Conservation (phyloP, 2,329 filamentous ascomycete genomes). For the Colletotrichum echinochloae region DNA sequence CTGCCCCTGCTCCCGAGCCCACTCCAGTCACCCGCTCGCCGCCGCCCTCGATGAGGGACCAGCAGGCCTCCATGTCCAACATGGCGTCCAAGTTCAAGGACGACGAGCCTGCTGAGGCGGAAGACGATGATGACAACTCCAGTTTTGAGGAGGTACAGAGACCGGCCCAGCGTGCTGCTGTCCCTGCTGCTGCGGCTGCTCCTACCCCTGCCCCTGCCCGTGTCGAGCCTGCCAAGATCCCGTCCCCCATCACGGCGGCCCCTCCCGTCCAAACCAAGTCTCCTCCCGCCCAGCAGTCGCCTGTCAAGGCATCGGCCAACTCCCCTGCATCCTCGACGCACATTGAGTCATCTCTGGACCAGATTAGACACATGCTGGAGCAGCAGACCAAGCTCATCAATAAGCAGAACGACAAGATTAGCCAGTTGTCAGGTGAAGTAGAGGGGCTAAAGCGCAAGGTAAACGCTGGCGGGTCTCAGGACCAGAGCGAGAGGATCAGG, state of each 20-base stretch:
- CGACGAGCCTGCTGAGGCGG: constrained; percentile 68
- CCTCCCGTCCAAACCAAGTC: constrained; percentile 48
- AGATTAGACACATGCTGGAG: constrained; percentile 83
- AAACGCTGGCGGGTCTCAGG: constrained; percentile 63
- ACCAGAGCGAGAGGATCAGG: constrained; percentile 76
- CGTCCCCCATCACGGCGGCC: constrained; percentile 56
- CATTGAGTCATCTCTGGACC: constrained; percentile 74
- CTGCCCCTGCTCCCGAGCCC: constrained; percentile 63
- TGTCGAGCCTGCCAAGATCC: constrained; percentile 57
- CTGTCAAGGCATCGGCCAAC: constrained; percentile 42
- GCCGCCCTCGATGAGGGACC: constrained; percentile 81
- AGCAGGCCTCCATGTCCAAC: constrained; percentile 86
- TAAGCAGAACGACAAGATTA: constrained; percentile 82
- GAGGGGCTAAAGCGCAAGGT: constrained; percentile 85
- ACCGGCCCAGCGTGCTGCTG: constrained; percentile 71
- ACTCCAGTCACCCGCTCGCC: constrained; percentile 56
- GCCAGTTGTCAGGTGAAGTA: constrained; percentile 76
- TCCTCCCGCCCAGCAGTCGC: constrained; percentile 33
- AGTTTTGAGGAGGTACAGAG: constrained; percentile 90
- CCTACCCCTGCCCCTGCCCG: constrained; percentile 50
- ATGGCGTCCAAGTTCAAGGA: constrained; percentile 91
- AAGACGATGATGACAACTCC: constrained; percentile 75
- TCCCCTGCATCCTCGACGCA: constrained; percentile 47
- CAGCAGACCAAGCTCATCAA: constrained; percentile 82
- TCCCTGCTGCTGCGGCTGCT: constrained; percentile 47